Percentiles rank a stretch among this genome's conserved stretches.
Conservation (phyloP, 2,329 filamentous ascomycete species). For the Cryphonectria carpinicola region DNA sequence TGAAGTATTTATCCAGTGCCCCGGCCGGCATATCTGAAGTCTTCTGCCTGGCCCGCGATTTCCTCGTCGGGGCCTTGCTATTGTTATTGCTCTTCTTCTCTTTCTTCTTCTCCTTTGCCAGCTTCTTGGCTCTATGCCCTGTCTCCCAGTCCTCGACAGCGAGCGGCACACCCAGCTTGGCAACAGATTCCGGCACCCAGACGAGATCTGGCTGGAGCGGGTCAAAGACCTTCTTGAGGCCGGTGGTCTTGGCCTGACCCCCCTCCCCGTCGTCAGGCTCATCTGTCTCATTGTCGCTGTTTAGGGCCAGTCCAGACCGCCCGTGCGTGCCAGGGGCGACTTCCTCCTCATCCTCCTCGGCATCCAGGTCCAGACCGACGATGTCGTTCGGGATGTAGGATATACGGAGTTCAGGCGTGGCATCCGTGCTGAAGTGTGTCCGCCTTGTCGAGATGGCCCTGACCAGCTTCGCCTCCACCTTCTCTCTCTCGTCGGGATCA, state of each 20-base stretch:
- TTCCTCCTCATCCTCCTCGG: conserved; percentile 72
- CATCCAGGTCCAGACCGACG: conserved; percentile 75
- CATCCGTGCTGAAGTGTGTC: conserved; percentile 74
- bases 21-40: conserved; percentile 34
- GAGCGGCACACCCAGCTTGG: conserved; percentile 66
- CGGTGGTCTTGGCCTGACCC: conserved; percentile 28
- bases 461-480: conserved; percentile 57
- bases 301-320: conserved; percentile 61
- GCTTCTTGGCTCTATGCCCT: conserved; percentile 39
- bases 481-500: conserved; percentile 42
- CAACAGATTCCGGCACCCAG: conserved; percentile 71
- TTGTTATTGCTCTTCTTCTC: conserved; percentile 6
- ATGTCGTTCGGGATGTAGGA: conserved; percentile 77
- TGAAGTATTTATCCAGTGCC: conserved; percentile 45
- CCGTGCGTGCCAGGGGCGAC: conserved; percentile 51
- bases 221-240: conserved; percentile 57
- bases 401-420: conserved; percentile 75
- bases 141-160: conserved; percentile 68
- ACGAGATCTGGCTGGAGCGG: conserved; percentile 66
- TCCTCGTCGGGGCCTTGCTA: conserved; percentile 23
- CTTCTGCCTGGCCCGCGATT: conserved; percentile 28
- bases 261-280: conserved; percentile 38
- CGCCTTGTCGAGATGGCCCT: conserved; percentile 70
- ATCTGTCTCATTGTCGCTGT: conserved; percentile 68
- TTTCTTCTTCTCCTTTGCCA: conserved; percentile 27